Conservation (phyloP, 2,329 filamentous ascomycete genomes). For the Whalleya microplaca region DNA sequence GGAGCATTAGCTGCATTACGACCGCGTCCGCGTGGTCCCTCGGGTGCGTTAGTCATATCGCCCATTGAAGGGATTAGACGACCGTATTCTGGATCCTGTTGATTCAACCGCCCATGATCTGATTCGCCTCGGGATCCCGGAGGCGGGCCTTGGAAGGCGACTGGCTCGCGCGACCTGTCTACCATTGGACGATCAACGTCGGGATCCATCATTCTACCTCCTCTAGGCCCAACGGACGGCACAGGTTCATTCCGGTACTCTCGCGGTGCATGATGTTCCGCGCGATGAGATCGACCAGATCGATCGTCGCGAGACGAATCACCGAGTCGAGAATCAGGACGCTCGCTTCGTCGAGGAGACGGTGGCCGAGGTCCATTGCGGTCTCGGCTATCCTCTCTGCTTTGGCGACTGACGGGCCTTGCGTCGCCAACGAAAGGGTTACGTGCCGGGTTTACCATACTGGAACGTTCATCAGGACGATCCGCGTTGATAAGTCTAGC, state of each 20-base stretch:
- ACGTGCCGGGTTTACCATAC: slow-evolving; percentile 53
- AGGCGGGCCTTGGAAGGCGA: slow-evolving; percentile 43
- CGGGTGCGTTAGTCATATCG: slow-evolving; percentile 50
- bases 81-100: slow-evolving; percentile 66
- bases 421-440: slow-evolving; percentile 49
- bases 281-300: slow-evolving; percentile 46
- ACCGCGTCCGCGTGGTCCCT: slow-evolving; percentile 59
- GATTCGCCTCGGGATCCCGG: slow-evolving; percentile 45
- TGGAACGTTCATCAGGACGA: slow-evolving; percentile 42
- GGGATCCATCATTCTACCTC: slow-evolving; percentile 39
- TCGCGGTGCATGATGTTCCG: slow-evolving; percentile 38
- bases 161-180: slow-evolving; percentile 48
- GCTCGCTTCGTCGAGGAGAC: slow-evolving; percentile 54
- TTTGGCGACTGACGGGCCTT: slow-evolving; percentile 41
- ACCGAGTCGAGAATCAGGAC: slow-evolving; percentile 40
- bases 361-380: slow-evolving; percentile 39
- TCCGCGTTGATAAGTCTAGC: slow-evolving; percentile 49
- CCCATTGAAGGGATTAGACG: slow-evolving; percentile 54
- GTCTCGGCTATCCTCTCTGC: slow-evolving; percentile 51
- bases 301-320: slow-evolving; percentile 52
- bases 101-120: slow-evolving; percentile 54
- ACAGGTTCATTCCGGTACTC: slow-evolving; percentile 37
- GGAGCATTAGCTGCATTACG: slow-evolving; percentile 46
- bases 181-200: slow-evolving; percentile 44
- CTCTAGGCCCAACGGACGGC: slow-evolving; percentile 29